These are phyloP conservation scores for Candida dajiaensis DNA, from an alignment of 805 yeast genomes.

Conservation along the genomic window DNA sequence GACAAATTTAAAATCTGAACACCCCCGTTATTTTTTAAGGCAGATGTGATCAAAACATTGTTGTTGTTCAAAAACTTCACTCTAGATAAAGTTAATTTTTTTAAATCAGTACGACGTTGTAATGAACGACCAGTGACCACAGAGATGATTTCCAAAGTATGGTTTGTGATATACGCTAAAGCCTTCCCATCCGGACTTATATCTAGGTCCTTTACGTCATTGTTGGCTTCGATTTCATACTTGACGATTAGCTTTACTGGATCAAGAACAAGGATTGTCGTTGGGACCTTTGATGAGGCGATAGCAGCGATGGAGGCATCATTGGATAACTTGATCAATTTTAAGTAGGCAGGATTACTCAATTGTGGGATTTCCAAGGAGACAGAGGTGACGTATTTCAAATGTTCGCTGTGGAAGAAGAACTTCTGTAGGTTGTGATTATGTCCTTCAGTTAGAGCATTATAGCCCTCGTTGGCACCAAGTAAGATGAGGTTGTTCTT, in stretches of 20 bases:
- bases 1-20: slow-evolving; percentile 12
- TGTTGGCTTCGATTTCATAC: slow-evolving; percentile 50
- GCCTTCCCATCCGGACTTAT: slow-evolving; percentile 68
- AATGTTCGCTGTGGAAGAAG: slow-evolving; percentile 59
- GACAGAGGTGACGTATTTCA: slow-evolving; percentile 59
- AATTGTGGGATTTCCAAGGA: slow-evolving; percentile 45
- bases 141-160: slow-evolving; percentile 40
- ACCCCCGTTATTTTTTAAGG: slow-evolving; percentile 10
- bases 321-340: slow-evolving; percentile 51
- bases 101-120: slow-evolving; percentile 29
- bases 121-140: slow-evolving; percentile 35
- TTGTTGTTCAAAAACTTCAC: slow-evolving; percentile 28
- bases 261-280: slow-evolving; percentile 58
- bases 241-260: slow-evolving; percentile 50
- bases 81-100: slow-evolving; percentile 27
- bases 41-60: slow-evolving; percentile 12
- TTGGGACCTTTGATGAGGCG: slow-evolving; percentile 65
- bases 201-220: slow-evolving; percentile 58
- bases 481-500: slow-evolving; percentile 47
- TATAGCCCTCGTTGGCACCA: slow-evolving; percentile 73
- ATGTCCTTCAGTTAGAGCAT: slow-evolving; percentile 49
- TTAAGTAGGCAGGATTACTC: slow-evolving; percentile 35
- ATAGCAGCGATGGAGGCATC: slow-evolving; percentile 63
- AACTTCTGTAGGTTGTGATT: slow-evolving; percentile 69
- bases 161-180: slow-evolving; percentile 57